Conservation (phyloP, 2,329 filamentous ascomycete species). For the Podosphaera leucotricha region DNA sequence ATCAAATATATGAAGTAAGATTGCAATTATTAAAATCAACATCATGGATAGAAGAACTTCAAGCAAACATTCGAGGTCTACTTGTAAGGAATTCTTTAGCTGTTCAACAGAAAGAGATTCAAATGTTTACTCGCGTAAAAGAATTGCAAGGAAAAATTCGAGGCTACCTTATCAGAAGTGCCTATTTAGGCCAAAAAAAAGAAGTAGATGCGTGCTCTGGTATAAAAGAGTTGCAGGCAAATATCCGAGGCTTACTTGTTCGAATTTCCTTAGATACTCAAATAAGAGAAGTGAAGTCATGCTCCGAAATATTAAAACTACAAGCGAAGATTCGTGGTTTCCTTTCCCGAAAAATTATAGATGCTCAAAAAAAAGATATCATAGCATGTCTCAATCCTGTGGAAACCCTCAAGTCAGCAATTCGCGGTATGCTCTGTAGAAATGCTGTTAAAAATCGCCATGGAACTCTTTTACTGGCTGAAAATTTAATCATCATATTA, state of each 20-base stretch:
- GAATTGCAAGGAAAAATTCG: slow-evolving; percentile 43
- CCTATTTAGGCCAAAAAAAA: background rate
- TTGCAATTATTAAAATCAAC: slow-evolving; percentile 37
- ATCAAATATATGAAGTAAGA: slow-evolving; percentile 30
- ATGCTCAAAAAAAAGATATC: slow-evolving; percentile 32
- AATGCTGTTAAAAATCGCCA: slow-evolving; percentile 28
- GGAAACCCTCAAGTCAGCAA: slow-evolving; percentile 20
- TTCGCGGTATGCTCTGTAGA: slow-evolving; percentile 24
- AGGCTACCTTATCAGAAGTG: slow-evolving; percentile 18
- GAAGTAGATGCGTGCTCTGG: background rate
- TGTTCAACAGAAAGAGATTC: slow-evolving; percentile 31
- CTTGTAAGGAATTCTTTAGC: slow-evolving; percentile 34
- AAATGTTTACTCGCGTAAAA: slow-evolving; percentile 26
- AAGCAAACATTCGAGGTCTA: slow-evolving; percentile 42
- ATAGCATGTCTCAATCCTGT: slow-evolving; percentile 27
- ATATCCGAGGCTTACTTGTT: slow-evolving; percentile 50
- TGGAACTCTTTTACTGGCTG: slow-evolving; percentile 26
- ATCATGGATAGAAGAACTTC: slow-evolving; percentile 40
- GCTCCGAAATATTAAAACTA: slow-evolving; percentile 36
- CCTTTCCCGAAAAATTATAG: slow-evolving; percentile 33
- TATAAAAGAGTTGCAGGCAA: slow-evolving; percentile 38
- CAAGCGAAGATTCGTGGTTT: slow-evolving; percentile 45
- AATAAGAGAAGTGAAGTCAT: slow-evolving; percentile 33
- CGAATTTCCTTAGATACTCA: slow-evolving; percentile 37
- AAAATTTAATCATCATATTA: slow-evolving; percentile 27